phyloP scores from a whole-genome alignment of 129 eudicot genomes.

The Tagetes patula region DNA sequence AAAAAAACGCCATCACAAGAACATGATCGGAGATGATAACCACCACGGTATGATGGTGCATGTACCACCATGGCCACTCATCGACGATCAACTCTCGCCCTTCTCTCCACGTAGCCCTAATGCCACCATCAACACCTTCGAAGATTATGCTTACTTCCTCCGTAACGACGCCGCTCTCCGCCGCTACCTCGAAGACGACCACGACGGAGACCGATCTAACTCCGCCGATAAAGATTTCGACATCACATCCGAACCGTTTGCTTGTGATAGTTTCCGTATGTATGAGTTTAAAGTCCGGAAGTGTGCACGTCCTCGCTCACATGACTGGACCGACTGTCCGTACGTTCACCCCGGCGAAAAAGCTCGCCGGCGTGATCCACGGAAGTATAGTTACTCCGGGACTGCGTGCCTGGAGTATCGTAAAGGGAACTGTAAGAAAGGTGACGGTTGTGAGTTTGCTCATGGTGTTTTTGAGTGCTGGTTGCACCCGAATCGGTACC shows the following conservation, averaged over 20 bases:
- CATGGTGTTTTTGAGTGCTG: constrained; percentile 94
- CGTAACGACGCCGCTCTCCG: constrained; percentile 52
- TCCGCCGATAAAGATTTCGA: constrained; percentile 34
- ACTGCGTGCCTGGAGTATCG: constrained; percentile 85
- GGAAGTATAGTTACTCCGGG: constrained; percentile 68
- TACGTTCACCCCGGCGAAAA: constrained; percentile 84
- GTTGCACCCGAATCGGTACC: constrained; percentile 76
- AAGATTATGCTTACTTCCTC: constrained; percentile 50
- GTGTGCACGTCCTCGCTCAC: constrained; percentile 68
- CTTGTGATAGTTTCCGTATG: constrained; percentile 71
- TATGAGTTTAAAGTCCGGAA: constrained; percentile 72
- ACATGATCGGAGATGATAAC: constrained; percentile 71
- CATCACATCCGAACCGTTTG: constrained; percentile 42
- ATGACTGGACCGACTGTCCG: constrained; percentile 97
- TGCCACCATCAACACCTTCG: constrained; percentile 33
- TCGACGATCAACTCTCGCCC: constrained; percentile 37
- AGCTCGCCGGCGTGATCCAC: constrained; percentile 78
- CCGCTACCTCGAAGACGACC: constrained; percentile 40
- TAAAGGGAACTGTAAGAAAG: constrained; percentile 67
- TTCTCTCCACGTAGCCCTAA: constrained; percentile 39
- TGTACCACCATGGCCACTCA: constrained; percentile 57
- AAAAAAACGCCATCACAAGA: constrained; percentile 23
- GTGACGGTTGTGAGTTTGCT: constrained; percentile 72
- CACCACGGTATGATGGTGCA: constrained; percentile 47
- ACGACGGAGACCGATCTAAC: constrained; percentile 25